Evolutionary conservation across 768 basidiomycete genomes (phyloP).

Genomic region (Boletus reticuloceps): DNA sequence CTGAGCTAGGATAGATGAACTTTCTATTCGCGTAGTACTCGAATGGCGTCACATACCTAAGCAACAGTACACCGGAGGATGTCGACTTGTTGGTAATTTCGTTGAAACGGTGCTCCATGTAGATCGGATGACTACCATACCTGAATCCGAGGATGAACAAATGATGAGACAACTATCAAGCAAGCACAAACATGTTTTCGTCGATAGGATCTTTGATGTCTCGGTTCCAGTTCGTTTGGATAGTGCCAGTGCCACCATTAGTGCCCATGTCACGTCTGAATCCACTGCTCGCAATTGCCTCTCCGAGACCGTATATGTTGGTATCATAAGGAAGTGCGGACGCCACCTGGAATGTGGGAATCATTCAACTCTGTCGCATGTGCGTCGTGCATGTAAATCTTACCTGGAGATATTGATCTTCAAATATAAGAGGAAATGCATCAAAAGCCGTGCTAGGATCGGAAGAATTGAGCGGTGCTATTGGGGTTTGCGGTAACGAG

Average conservation of each 20-base stretch:
- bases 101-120: slow-evolving; percentile 67
- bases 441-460: slow-evolving; percentile 54
- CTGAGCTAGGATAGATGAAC: slow-evolving; percentile 40
- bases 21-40: background rate
- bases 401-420: slow-evolving; percentile 75
- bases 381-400: background rate
- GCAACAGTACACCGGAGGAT: slow-evolving; percentile 73
- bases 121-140: slow-evolving; percentile 67
- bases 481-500: slow-evolving; percentile 58
- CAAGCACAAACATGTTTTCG: slow-evolving; percentile 49
- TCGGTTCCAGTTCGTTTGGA: slow-evolving; percentile 67
- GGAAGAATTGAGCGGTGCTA: slow-evolving; percentile 45
- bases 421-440: slow-evolving; percentile 69
- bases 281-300: slow-evolving; percentile 65
- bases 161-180: slow-evolving; percentile 2
- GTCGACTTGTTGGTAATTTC: slow-evolving; percentile 43
- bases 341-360: slow-evolving; percentile 40
- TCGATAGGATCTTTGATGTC: slow-evolving; percentile 61
- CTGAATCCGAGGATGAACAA: slow-evolving; percentile 27
- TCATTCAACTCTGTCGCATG: background rate
- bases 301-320: slow-evolving; percentile 78
- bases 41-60: slow-evolving; percentile 42
- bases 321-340: slow-evolving; percentile 62
- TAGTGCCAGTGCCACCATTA: slow-evolving; percentile 47
- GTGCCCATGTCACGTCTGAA: slow-evolving; percentile 57